Percentiles rank a stretch among this genome's conserved stretches.
Conservation (phyloP, 2,329 filamentous ascomycete genomes). For the Cercospora nicotianae region DNA sequence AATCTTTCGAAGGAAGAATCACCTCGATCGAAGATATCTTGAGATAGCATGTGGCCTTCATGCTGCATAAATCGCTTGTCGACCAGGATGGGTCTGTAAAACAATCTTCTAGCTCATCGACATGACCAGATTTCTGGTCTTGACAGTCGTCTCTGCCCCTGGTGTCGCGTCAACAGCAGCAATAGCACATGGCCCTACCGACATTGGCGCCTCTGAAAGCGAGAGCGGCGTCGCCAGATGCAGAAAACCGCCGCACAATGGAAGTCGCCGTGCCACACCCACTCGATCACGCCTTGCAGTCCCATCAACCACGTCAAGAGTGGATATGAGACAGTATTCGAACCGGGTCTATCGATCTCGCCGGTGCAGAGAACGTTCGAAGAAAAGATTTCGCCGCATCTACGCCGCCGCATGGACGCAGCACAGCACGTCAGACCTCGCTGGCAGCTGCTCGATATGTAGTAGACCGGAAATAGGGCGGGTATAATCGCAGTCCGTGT, state of each 20-base stretch:
- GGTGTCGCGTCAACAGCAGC: neutral
- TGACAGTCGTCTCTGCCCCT: neutral
- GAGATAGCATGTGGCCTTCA: too few relatives aligned
- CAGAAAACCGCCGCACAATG: too few relatives aligned
- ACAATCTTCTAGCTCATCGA: too few relatives aligned
- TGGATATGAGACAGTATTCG: neutral
- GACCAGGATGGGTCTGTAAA: too few relatives aligned
- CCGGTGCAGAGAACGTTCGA: neutral
- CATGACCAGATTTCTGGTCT: too few relatives aligned
- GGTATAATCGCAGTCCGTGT: constrained; percentile 2
- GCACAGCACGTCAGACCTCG: neutral
- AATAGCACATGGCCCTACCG: too few relatives aligned
- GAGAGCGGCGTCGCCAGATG: neutral
- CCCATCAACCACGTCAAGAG: neutral
- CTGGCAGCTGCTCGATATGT: neutral
- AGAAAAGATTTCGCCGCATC: neutral
- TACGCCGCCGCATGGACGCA: neutral
- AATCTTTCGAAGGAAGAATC: too few relatives aligned
- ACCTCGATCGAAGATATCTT: too few relatives aligned
- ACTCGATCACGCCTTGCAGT: neutral
- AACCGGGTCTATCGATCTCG: neutral
- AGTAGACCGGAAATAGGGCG: neutral
- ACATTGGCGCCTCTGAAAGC: too few relatives aligned
- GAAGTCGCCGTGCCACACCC: too few relatives aligned
- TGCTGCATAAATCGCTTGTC: too few relatives aligned